Percentiles rank a stretch among this genome's conserved stretches.
Evolutionary conservation across 208 protist genomes (phyloP).

Genomic region (Leishmania martiniquensis): DNA sequence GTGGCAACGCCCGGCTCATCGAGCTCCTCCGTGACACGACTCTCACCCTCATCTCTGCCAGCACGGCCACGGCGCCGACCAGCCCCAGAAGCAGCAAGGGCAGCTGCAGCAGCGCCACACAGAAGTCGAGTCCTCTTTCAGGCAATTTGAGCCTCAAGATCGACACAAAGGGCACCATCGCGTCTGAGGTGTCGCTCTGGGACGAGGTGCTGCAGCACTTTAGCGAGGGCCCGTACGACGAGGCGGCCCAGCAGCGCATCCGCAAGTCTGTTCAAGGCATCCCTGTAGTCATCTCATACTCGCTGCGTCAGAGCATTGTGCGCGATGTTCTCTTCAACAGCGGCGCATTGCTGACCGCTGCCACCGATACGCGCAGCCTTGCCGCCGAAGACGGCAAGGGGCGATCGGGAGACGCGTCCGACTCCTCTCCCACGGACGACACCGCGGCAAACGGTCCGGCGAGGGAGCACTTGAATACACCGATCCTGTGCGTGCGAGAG

Average conservation of each 20-base stretch:
- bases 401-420: neutral
- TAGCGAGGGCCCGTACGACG: constrained; percentile 78
- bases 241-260: constrained; percentile 65
- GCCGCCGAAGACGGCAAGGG: constrained; percentile 8
- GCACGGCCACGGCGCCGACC: neutral
- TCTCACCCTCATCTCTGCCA: constrained; percentile 6
- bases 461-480: neutral
- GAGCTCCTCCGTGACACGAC: constrained; percentile 41
- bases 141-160: constrained; percentile 74
- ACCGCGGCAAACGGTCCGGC: neutral
- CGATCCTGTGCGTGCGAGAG: constrained; percentile 28
- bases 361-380: neutral
- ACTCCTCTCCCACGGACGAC: neutral
- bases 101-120: neutral
- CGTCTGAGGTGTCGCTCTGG: constrained; percentile 80
- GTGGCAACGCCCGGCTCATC: constrained; percentile 64
- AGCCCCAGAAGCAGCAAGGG: neutral
- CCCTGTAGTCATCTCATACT: constrained; percentile 69
- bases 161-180: constrained; percentile 89
- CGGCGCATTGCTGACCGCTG: constrained; percentile 3
- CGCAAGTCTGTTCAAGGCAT: constrained; percentile 62
- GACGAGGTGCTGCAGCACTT: constrained; percentile 86
- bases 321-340: constrained; percentile 66
- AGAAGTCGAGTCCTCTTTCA: constrained; percentile 11
- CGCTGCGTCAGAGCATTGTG: constrained; percentile 75